Evolutionary conservation across 2,329 filamentous ascomycete species (phyloP), one percentile per base, ranked within the genome.

Genomic region (Cladophialophora psammophila): DNA sequence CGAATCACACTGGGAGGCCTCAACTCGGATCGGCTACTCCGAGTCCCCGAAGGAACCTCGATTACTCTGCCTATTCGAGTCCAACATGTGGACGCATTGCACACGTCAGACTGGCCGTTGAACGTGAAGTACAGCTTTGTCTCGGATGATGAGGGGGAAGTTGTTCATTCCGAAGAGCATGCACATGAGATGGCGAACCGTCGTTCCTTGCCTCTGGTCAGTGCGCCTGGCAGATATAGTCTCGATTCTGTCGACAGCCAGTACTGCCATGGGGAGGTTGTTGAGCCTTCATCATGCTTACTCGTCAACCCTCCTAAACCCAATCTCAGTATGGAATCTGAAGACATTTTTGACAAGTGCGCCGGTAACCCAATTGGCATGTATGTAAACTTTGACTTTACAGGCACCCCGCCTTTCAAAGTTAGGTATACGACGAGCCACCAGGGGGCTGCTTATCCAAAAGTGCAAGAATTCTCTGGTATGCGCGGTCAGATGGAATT

Each of bases 261-360:
- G 31, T 91, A 88, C 67, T 99, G 95, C 75, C 84, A 88, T 38
- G 95, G 95, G 54, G 94, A 98, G 73, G 89, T 99, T 4, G 86
- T 94, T 71, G 95, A 99, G 77, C 95, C 95, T 34, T 92, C 94
- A 2, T 95, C 94, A n/a, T 98, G 94, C 77, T 84, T 97, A 66
- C 82, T 99, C 62, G 85, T 96, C 71, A 99, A 98, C 72, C 95
- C 95, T 5, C 90, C 95, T 0, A 90, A 97, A 79, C 95, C 95
- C 9, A 88, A 90, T 63, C 78, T 99, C 65, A 84, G 87, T 4
- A 82, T 99, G 58, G 86, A 86, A 36, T 85, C 88, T 6, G 91
- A 96, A 73, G 90, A 93, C 69, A 93, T 99, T 52, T 91, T 92
- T 60, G 95, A 99, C 78, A 96, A 96, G 76, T 99, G 95, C 77